Evolutionary conservation across 345 rosid species (phyloP), one percentile per base, ranked within the genome.

Genomic region (Pugionium dolabratum): DNA sequence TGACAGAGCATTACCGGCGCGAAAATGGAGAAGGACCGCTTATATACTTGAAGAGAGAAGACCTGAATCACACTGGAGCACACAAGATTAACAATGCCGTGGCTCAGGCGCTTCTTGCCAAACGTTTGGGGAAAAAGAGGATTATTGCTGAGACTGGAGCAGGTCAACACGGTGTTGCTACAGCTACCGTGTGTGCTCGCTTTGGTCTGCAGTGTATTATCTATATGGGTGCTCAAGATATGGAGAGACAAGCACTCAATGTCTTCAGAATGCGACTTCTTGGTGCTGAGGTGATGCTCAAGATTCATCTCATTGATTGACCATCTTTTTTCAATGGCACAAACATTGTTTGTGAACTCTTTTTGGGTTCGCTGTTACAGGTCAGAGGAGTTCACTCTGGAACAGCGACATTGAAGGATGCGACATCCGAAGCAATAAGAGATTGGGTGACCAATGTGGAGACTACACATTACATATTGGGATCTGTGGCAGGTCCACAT

Each of bases 151-250:
- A 90, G 67, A 90, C 95, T 34, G 99, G 99, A 5, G 97, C 99
- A 68, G 99, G 97, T 53, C 99, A 93, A 75, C 97, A 93, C 43
- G 99, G 99, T 44, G 97, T 93, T 49, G 99, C 97, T 2, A 93
- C 99, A 3, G 99, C 99, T 42, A 88, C 99, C 0, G 99, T 88
- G n/a, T 93, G 97, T 63, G 97, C 99, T 0, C 81, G 90, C 69
- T 90, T 93, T 1, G 97, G 92, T 54, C 73, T 93, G 85, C 77
- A 75, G 68, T 93, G 98, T 49, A 75, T 86, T 41, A 78, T 90
- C 64, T 93, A 90, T 62, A 93, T 93, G 99, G 99, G 97, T 43
- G 96, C 95, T 35, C 90, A 88, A 70, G 97, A 93, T 58, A 88
- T 93, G 97, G 95, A 90, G 76, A 86, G 97, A 50, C 99, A 93